These are phyloP conservation scores for Silene vulgaris DNA, from an alignment of 179 eudicot genomes.

Conservation along the genomic window DNA sequence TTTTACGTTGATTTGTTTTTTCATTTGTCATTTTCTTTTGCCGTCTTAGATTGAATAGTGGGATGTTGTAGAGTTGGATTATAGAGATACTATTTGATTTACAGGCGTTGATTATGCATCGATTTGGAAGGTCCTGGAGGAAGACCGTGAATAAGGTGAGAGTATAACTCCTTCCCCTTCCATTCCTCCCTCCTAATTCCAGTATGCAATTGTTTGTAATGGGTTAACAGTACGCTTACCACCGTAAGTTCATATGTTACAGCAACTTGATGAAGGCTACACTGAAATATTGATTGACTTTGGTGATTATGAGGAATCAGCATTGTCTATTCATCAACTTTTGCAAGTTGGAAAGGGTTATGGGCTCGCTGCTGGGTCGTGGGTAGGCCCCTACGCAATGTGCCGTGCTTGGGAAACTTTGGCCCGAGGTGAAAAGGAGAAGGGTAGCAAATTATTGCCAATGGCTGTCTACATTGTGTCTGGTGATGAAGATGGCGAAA, in stretches of 20 bases:
- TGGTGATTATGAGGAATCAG: slow-evolving; percentile 70
- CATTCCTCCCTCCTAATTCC: background rate
- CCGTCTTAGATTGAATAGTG: background rate
- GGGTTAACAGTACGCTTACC: slow-evolving; percentile 6
- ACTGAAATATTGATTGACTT: slow-evolving; percentile 65
- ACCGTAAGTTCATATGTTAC: slow-evolving; percentile 23
- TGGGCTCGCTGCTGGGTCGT: slow-evolving; percentile 86
- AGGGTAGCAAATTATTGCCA: slow-evolving; percentile 38
- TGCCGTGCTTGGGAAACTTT: slow-evolving; percentile 93
- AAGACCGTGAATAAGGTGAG: slow-evolving; percentile 57
- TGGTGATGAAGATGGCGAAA: slow-evolving; percentile 98
- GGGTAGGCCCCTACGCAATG: slow-evolving; percentile 99
- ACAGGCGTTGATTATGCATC: slow-evolving; percentile 78
- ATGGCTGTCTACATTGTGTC: slow-evolving; percentile 86
- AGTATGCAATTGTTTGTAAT: background rate
- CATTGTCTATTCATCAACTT: slow-evolving; percentile 81
- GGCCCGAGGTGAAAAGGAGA: slow-evolving; percentile 39
- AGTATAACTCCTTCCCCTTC: background rate
- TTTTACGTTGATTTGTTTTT: slow-evolving; percentile 1
- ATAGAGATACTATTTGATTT: slow-evolving; percentile 5
- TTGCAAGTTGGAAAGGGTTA: slow-evolving; percentile 76
- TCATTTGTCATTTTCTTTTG: background rate
- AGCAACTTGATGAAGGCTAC: slow-evolving; percentile 66
- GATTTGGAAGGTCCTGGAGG: slow-evolving; percentile 86
- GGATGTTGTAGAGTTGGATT: background rate